These are phyloP conservation scores for Acacia melanoxylon DNA, from an alignment of 306 rosid genomes.

Conservation along the genomic window DNA sequence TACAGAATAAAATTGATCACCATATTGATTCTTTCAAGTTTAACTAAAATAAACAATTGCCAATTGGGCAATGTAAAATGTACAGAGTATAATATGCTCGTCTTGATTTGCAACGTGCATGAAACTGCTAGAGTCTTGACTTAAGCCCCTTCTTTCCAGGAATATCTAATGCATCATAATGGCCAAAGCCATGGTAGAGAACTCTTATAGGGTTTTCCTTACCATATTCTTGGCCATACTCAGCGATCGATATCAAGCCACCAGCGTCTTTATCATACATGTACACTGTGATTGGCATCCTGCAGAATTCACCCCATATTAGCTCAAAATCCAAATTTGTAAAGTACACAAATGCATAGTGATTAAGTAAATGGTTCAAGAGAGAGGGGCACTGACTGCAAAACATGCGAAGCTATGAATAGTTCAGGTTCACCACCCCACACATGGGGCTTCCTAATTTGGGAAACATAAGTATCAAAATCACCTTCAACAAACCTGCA, in stretches of 20 bases:
- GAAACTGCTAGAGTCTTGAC: constrained; percentile 50
- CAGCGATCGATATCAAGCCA: constrained; percentile 90
- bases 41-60: neutral
- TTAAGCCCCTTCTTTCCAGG: constrained; percentile 48
- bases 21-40: neutral
- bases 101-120: constrained; percentile 21
- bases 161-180: constrained; percentile 80
- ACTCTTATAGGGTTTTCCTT: constrained; percentile 74
- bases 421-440: constrained; percentile 99
- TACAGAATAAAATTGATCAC: neutral
- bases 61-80: neutral
- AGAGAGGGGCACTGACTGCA: constrained; percentile 53
- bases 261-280: constrained; percentile 78
- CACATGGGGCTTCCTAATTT: constrained; percentile 77
- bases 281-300: constrained; percentile 94
- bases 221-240: constrained; percentile 91
- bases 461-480: constrained; percentile 72
- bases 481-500: constrained; percentile 94
- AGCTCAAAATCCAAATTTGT: constrained; percentile 21
- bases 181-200: constrained; percentile 93
- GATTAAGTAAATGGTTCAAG: constrained; percentile 11
- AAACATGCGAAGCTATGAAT: constrained; percentile 92
- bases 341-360: neutral
- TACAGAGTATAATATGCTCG: constrained; percentile 11
- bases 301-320: constrained; percentile 39